Evolutionary conservation across 305 asterid species (phyloP), one percentile per base, ranked within the genome.

Genomic region (Fraxinus angustifolia): DNA sequence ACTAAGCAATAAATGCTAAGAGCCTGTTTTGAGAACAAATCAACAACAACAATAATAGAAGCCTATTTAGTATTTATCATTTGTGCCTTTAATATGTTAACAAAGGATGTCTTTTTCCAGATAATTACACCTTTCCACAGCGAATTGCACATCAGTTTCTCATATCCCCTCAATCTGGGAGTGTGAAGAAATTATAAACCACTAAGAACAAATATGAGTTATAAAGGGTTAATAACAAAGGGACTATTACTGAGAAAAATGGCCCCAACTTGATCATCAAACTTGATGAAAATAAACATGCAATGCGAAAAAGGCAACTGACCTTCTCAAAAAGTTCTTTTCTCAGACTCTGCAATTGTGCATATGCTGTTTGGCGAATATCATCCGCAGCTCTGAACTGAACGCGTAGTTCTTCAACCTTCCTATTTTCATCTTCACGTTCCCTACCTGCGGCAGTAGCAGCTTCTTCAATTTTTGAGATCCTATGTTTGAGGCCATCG

Each of bases 291-390:
- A 31, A 33, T 50, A 67, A 81, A 40, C 40, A 81, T 75, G 31
- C 7, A 85, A 19, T 6, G 26, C 26, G 62, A 42, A 78, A 67
- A 68, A 48, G 76, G 80, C 72, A 71, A 80, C 84, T 73, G 86
- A 96, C 98, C 98, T 92, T 96, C 83, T 88, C 89, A 6, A 76
- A 85, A 30, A 92, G 82, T 65, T 88, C 90, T 84, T 83, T 89
- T 82, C 85, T 91, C 86, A 92, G 84, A 88, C 86, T 86, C 82
- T 84, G 91, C 90, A 89, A 88, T 76, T 87, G 86, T 62, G 73
- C 84, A 88, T 89, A 93, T 72, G 97, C 96, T 50, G 86, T 93
- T 89, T 94, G 97, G 78, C 97, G 97, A 86, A 84, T 85, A 77
- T 89, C 93, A 88, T 93, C 81, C 34, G 98, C 97, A 78, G 89